These are phyloP conservation scores for Sporothrix schenckii DNA, from an alignment of 2,329 filamentous ascomycete genomes.

Conservation along the genomic window DNA sequence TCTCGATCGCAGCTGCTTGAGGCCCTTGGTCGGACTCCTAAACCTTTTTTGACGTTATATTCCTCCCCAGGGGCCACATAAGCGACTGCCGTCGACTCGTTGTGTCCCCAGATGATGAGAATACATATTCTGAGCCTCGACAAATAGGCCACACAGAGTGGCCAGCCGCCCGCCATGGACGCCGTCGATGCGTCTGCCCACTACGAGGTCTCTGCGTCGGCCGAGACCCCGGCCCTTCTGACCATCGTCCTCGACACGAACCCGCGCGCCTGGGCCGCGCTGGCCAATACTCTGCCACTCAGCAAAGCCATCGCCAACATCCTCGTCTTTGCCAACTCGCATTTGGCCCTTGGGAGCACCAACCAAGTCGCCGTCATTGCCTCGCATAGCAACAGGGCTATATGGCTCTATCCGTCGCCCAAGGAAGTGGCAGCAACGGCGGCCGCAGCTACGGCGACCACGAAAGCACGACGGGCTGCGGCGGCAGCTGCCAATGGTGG, in stretches of 20 bases:
- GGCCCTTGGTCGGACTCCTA: no score
- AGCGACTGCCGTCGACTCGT: neutral
- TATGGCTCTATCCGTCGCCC: conserved; percentile 80
- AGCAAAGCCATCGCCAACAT: conserved; percentile 83
- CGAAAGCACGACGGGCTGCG: conserved; percentile 4
- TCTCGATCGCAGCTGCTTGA: neutral
- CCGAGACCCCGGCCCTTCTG: conserved; percentile 75
- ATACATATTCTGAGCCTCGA: conserved; percentile 1
- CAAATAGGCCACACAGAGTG: neutral
- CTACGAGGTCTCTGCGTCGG: conserved; percentile 58
- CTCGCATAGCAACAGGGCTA: conserved; percentile 80
- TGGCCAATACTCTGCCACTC: conserved; percentile 74
- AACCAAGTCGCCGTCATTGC: conserved; percentile 93
- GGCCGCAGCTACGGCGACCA: conserved; percentile 47
- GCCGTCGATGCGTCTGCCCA: conserved; percentile 62
- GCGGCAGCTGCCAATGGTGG: conserved; percentile 51
- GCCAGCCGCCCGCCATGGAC: conserved; percentile 50
- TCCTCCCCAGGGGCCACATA: neutral
- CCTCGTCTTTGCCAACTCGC: conserved; percentile 95
- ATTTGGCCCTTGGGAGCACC: conserved; percentile 88
- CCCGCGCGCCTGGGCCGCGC: conserved; percentile 82
- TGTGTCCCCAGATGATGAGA: conserved; percentile 23
- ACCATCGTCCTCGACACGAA: conserved; percentile 95
- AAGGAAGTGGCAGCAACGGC: conserved; percentile 76
- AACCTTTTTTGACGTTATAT: neutral